Evolutionary conservation across 345 rosid genomes (phyloP).

Genomic region (Turnera subulata): DNA sequence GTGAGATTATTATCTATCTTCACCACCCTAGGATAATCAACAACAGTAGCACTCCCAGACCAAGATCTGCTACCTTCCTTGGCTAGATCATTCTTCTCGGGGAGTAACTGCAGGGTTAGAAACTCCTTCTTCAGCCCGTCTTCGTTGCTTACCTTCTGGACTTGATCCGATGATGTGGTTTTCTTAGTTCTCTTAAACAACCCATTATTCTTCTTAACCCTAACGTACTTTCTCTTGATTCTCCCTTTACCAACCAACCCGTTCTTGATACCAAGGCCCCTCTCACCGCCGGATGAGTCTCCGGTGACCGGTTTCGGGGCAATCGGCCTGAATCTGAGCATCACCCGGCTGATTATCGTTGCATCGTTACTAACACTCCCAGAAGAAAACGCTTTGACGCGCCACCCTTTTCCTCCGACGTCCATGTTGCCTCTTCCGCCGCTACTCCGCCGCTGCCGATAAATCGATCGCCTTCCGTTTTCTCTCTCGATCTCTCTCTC

Average conservation of each 20-base stretch:
- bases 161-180: conserved; percentile 10
- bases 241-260: conserved; percentile 4
- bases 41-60: not conserved
- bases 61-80: not conserved
- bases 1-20: too few species aligned
- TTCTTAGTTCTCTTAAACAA: conserved; percentile 10
- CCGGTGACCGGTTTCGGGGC: conserved; percentile 26
- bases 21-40: not conserved
- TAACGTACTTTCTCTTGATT: conserved; percentile 47
- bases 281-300: conserved; percentile 1
- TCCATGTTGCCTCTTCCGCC: conserved; percentile 17
- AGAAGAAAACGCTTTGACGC: not conserved
- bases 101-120: conserved; percentile 1
- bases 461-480: not conserved
- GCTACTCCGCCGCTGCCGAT: conserved; percentile 4
- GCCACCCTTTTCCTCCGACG: conserved; percentile 6
- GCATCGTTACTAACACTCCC: conserved; percentile 2
- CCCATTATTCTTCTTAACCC: conserved; percentile 42
- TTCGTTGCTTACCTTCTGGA: not conserved
- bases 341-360: conserved; percentile 14
- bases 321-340: conserved; percentile 32
- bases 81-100: conserved; percentile 5
- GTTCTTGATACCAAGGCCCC: conserved; percentile 4
- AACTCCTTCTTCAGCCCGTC: not conserved
- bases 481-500: not conserved